Base-by-base conservation (phyloP, 78 protist genomes). In the Dictyostelium purpureum region DNA sequence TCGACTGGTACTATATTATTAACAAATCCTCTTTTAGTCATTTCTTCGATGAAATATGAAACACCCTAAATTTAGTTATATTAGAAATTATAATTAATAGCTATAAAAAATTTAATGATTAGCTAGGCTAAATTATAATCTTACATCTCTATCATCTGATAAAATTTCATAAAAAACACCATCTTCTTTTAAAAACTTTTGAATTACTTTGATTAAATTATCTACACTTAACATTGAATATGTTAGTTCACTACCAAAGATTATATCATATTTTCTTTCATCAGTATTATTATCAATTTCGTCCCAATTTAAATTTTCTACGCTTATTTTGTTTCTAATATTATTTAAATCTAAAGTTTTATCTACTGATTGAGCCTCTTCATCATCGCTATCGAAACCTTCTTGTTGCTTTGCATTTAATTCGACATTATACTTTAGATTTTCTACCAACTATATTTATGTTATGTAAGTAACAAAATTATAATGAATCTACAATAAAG, bases 101-200 rank as follows among this genome's bases (percentile, higher is more conserved):
- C 26, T 10, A 59, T 28, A 7, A 26, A 4, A 6, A 14, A n/a
- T 37, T 24, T 37, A 38, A 18, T 66, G 16, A n/a, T 12, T 28
- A 28, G 6, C 19, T 59, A 59, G 26, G 54, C 2, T 2, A 24
- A 43, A n/a, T 2, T 14, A 12, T 49, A 87, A 57, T n/a, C n/a
- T 76, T 79, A 93, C 97, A 88, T 96, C 97, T 40, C 97, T 51
- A 47, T 96, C 96, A 42, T 88, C 96, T 7, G 95, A 88, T 56
- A 96, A 79, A 51, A 96, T 89, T 45, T 96, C 96, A 77, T 93
- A 96, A 43, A 96, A 96, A 12, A 93, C 54, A 42, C 97, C 97
- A 42, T 79, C 95, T 9, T 74, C 78, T 61, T 66, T 79, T 54
- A 96, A 33, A 49, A 47, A 79, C 28, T 57, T 61, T 31, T 69